phyloP scores from a whole-genome alignment of 352 stramenopile genomes.

The Peronosclerospora sorghi region DNA sequence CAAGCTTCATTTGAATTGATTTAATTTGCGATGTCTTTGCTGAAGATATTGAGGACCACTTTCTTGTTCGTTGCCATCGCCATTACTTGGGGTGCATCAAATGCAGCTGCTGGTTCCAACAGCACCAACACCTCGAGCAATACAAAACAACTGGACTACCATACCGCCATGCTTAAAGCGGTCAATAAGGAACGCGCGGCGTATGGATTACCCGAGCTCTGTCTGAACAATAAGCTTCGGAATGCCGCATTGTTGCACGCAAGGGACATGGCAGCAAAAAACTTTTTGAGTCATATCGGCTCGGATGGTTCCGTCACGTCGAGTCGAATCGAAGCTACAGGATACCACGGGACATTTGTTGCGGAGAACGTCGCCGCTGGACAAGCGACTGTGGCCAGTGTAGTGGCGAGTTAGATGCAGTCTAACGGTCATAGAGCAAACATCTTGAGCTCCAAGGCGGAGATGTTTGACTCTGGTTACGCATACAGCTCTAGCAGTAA shows the following conservation, averaged over 20 bases:
- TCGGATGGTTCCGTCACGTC: slow-evolving; percentile 30
- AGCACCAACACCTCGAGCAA: neutral
- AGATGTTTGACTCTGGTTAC: slow-evolving; percentile 23
- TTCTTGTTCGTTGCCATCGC: slow-evolving; percentile 4
- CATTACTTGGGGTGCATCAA: slow-evolving; percentile 1
- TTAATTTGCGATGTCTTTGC: slow-evolving; percentile 10
- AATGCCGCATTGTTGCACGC: slow-evolving; percentile 19
- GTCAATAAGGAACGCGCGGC: slow-evolving; percentile 37
- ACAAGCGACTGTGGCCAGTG: slow-evolving; percentile 22
- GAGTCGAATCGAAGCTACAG: slow-evolving; percentile 22
- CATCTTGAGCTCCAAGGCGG: slow-evolving; percentile 24
- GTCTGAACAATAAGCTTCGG: slow-evolving; percentile 30
- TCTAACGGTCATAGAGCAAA: slow-evolving; percentile 33
- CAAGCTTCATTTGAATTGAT: neutral
- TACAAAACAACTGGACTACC: slow-evolving; percentile 9
- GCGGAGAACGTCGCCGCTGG: slow-evolving; percentile 47
- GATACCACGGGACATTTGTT: slow-evolving; percentile 25
- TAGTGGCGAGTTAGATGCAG: slow-evolving; percentile 45
- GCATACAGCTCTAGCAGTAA: slow-evolving; percentile 20
- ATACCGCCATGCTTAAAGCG: slow-evolving; percentile 25
- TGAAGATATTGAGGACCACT: slow-evolving; percentile 1
- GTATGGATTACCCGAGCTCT: slow-evolving; percentile 22
- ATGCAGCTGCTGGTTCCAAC: neutral
- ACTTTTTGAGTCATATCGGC: slow-evolving; percentile 36
- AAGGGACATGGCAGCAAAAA: slow-evolving; percentile 33